Conservation (phyloP, 176 grass and related monocot genomes). For the Oryza glumipatula region DNA sequence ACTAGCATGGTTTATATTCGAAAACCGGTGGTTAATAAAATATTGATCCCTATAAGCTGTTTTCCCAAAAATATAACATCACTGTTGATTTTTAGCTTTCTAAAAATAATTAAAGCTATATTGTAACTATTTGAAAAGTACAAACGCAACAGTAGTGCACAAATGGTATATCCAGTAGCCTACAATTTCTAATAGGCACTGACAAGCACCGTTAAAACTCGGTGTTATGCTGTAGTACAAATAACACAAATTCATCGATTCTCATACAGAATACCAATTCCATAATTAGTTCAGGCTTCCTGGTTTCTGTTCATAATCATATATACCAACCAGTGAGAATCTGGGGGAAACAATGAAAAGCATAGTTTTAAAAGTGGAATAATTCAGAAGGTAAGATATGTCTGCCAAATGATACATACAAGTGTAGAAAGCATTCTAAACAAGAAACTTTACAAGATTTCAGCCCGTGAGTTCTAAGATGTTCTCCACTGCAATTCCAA, state of each 20-base stretch:
- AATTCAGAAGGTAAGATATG: not conserved
- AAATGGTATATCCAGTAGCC: too few relatives aligned
- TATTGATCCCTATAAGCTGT: too few relatives aligned
- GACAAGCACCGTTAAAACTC: too few relatives aligned
- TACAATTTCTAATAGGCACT: too few relatives aligned
- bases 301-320: slow-evolving; percentile 2
- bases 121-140: too few relatives aligned
- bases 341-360: not conserved
- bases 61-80: too few relatives aligned
- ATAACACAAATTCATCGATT: not conserved
- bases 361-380: not conserved
- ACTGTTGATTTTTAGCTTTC: too few relatives aligned
- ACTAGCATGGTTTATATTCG: too few relatives aligned
- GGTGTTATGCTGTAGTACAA: too few relatives aligned
- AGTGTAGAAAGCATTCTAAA: slow-evolving; percentile 11
- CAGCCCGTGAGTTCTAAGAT: slow-evolving; percentile 34
- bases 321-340: slow-evolving; percentile 5
- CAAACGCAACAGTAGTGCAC: too few relatives aligned
- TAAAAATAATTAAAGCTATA: too few relatives aligned
- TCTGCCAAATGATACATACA: slow-evolving; percentile 27
- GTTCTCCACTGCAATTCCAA: slow-evolving; percentile 71
- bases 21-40: too few relatives aligned
- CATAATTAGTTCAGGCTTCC: not conserved
- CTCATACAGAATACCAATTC: not conserved
- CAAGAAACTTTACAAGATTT: slow-evolving; percentile 17